A percentile compares a stretch with the other conserved stretches of the same genome.
These are phyloP conservation scores for Kuraishia capsulata DNA, from an alignment of 805 yeast genomes.

Conservation along the genomic window DNA sequence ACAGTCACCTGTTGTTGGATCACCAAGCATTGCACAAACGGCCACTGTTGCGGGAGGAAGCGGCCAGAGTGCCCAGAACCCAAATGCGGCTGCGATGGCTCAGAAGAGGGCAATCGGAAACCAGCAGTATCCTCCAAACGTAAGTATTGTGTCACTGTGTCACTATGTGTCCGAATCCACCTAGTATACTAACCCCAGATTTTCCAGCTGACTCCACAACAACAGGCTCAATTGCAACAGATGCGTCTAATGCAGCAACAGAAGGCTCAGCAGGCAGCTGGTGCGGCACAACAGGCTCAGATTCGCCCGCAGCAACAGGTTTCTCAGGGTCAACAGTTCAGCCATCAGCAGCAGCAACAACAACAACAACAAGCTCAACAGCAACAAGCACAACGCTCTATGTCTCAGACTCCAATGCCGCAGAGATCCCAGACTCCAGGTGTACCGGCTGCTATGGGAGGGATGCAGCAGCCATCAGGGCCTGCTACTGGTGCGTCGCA, in stretches of 20 bases:
- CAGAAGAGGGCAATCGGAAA: slow-evolving; percentile 1
- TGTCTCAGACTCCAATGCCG: slow-evolving; percentile 6
- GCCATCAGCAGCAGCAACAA: slow-evolving; percentile 7
- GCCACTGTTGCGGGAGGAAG: no score
- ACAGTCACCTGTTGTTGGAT: slow-evolving; percentile 4
- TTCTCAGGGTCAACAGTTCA: slow-evolving; percentile 2
- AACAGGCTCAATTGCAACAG: slow-evolving; percentile 5
- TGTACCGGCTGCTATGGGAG: background rate
- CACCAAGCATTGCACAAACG: background rate
- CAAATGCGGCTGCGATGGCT: background rate
- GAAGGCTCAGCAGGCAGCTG: slow-evolving; percentile 6
- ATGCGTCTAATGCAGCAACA: slow-evolving; percentile 6
- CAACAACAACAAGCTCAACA: slow-evolving; percentile 8
- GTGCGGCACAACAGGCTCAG: no score
- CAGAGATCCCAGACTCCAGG: background rate
- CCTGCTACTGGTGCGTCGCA: slow-evolving; percentile 10
- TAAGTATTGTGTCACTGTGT: no score
- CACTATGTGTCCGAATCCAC: no score
- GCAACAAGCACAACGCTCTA: slow-evolving; percentile 9
- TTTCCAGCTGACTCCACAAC: slow-evolving; percentile 3
- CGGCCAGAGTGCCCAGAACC: no score
- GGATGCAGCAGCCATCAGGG: slow-evolving; percentile 1
- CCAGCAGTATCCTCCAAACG: slow-evolving; percentile 3
- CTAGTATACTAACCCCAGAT: no score
- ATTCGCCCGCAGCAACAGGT: slow-evolving; percentile 2